Evolutionary conservation across 2,329 filamentous ascomycete genomes (phyloP).

Genomic region (Aspergillus latus): DNA sequence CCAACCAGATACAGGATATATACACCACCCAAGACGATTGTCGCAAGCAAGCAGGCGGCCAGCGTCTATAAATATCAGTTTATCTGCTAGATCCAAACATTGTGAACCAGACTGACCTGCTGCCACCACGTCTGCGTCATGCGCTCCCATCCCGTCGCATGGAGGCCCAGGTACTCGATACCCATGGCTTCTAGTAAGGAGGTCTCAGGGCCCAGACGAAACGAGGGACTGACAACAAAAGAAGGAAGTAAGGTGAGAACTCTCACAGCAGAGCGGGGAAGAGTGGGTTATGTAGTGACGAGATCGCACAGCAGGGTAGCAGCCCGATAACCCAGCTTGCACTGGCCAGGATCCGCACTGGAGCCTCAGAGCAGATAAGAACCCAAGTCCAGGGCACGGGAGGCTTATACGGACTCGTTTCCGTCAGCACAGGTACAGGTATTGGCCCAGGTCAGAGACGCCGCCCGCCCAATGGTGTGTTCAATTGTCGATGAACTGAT

Average conservation of each 20-base stretch:
- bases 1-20: constrained; percentile 17
- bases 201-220: no score
- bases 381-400: neutral
- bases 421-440: neutral
- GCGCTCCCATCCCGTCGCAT: constrained; percentile 20
- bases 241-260: neutral
- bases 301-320: neutral
- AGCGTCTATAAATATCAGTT: constrained; percentile 14
- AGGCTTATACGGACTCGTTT: neutral
- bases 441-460: no score
- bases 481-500: neutral
- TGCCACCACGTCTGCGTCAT: constrained; percentile 23
- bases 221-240: neutral
- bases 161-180: constrained; percentile 19
- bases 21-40: constrained; percentile 14
- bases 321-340: neutral
- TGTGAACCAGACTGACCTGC: constrained; percentile 4
- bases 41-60: constrained; percentile 16
- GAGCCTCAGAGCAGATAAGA: constrained; percentile 4
- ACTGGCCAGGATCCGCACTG: neutral
- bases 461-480: constrained; percentile 1
- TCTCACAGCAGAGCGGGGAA: neutral
- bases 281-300: constrained; percentile 6
- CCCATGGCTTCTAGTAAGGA: constrained; percentile 14
- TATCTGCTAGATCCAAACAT: neutral